Base-by-base conservation (phyloP, 345 rosid genomes). In the Ceriops tagal region DNA sequence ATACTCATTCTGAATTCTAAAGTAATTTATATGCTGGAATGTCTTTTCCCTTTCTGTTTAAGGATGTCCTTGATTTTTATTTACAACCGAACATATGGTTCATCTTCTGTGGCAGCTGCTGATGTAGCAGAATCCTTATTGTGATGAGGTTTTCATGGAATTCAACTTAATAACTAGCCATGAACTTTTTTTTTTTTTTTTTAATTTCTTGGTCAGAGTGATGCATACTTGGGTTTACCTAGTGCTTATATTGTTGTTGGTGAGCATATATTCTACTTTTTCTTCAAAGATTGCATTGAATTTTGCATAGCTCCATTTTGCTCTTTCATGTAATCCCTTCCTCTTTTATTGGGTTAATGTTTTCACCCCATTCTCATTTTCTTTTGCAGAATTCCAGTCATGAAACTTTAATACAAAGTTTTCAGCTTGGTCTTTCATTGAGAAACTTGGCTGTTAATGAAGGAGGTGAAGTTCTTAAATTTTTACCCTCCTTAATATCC, bases 391-490 rank as follows among this genome's bases (percentile, higher is more conserved):
- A 92, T 77, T 92, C 96, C 61, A 87, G 92, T 74, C 80, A 83
- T 63, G 90, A 95, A 66, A 84, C 81, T 62, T 83, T 95, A 70
- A 79, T 84, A 67, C 88, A 92, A 74, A 90, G 98, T 73, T 90
- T 90, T 79, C 99, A 95, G 80, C 88, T 92, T 59, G 97, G 96
- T 58, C 87, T 92, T 81, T 88, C 99, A 64, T 78, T 95, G 84
- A 89, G 91, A 71, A 79, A 87, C 73, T 78, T 90, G 66, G 87
- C 98, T 80, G 84, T 90, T 32, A 81, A 72, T 51, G 86, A 83
- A 83, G 95, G 78, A 82, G 96, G 99, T 95, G 69, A 83, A 82
- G 61, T 79, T 59, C 58, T 57, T 43, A 49, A 19, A 24, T 74
- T 39, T 37, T n/a, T 46, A 27, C 61, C 28, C 58, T 15, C 21